Conservation (phyloP, 345 rosid genomes). For the Eutrema japonicum region DNA sequence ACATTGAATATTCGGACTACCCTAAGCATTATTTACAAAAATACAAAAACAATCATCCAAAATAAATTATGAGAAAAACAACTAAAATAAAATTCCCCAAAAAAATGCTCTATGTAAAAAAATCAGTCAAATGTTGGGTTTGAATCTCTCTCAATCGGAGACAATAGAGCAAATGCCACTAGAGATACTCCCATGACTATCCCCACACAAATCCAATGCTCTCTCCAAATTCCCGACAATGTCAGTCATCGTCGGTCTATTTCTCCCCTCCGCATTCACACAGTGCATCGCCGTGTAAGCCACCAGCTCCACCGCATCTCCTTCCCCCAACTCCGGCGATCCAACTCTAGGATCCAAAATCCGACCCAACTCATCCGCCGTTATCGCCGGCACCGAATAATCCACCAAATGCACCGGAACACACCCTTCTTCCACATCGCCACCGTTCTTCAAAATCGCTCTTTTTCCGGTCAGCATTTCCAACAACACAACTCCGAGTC, state of each 20-base stretch:
- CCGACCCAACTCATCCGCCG: slow-evolving; percentile 48
- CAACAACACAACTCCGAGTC: slow-evolving; percentile 80
- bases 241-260: slow-evolving; percentile 69
- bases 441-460: slow-evolving; percentile 59
- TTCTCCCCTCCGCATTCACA: slow-evolving; percentile 71
- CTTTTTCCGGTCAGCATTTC: slow-evolving; percentile 79
- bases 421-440: slow-evolving; percentile 47
- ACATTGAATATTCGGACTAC: slow-evolving; percentile 31
- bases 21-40: slow-evolving; percentile 25
- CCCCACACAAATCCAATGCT: slow-evolving; percentile 67
- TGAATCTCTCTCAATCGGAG: slow-evolving; percentile 51
- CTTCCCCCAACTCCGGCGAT: slow-evolving; percentile 55
- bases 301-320: slow-evolving; percentile 86
- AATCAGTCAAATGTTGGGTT: neutral
- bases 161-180: slow-evolving; percentile 59
- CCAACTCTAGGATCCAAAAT: slow-evolving; percentile 72
- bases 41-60: neutral
- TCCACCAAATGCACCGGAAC: slow-evolving; percentile 67
- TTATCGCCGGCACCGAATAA: slow-evolving; percentile 64
- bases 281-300: slow-evolving; percentile 80
- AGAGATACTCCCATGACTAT: slow-evolving; percentile 77
- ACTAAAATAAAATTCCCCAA: slow-evolving; percentile 26
- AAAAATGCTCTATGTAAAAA: slow-evolving; percentile 18
- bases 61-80: slow-evolving; percentile 4
- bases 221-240: slow-evolving; percentile 73